These are phyloP conservation scores for Vitis hybrid DNA, from an alignment of 177 flowering plant species.

Conservation along the genomic window DNA sequence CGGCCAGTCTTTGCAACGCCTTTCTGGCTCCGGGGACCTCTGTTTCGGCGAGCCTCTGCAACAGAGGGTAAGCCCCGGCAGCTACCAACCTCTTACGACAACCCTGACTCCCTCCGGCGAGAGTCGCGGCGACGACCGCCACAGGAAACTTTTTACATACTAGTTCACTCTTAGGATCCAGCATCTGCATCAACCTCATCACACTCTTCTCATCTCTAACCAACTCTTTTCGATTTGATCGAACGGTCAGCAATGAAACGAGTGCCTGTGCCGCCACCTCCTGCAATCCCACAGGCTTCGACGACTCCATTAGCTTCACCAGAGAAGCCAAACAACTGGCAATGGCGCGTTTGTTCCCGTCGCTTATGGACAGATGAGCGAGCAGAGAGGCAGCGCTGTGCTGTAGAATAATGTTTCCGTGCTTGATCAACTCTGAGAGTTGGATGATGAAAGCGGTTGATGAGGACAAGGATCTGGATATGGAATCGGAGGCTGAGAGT, in stretches of 20 bases:
- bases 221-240: conserved; percentile 67
- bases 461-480: conserved; percentile 32
- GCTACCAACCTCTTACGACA: conserved; percentile 62
- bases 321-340: conserved; percentile 54
- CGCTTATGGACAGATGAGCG: conserved; percentile 50
- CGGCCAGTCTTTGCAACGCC: conserved; percentile 63
- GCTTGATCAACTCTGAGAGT: conserved; percentile 56
- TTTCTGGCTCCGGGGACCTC: conserved; percentile 78
- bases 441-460: conserved; percentile 47
- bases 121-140: conserved; percentile 42
- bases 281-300: conserved; percentile 67
- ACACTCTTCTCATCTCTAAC: conserved; percentile 77
- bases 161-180: conserved; percentile 60
- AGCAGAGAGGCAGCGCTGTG: conserved; percentile 52
- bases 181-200: conserved; percentile 56
- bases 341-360: conserved; percentile 52
- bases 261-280: conserved; percentile 55
- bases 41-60: conserved; percentile 65
- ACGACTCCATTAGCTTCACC: conserved; percentile 66
- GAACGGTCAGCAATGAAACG: conserved; percentile 47
- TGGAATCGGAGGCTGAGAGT: conserved; percentile 35
- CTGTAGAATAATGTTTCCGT: conserved; percentile 42
- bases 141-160: conserved; percentile 59
- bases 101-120: conserved; percentile 49
- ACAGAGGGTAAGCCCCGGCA: conserved; percentile 55